These are phyloP conservation scores for Chlorella variabilis DNA, from an alignment of 163 green algal species.

Conservation along the genomic window DNA sequence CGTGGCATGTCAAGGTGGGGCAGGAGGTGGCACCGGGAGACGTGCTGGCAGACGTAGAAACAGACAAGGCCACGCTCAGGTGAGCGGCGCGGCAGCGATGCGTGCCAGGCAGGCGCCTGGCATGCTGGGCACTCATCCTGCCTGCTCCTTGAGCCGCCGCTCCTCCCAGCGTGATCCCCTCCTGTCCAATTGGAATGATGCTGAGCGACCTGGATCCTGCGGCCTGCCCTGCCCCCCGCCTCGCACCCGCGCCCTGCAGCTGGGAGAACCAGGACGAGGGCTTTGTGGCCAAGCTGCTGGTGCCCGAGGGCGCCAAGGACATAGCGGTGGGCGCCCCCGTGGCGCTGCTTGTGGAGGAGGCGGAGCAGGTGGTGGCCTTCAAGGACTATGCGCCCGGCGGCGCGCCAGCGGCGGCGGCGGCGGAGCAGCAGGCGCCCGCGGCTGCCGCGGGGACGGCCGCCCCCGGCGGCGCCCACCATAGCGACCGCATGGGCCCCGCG, in stretches of 20 bases:
- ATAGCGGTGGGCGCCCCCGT: constrained; percentile 82
- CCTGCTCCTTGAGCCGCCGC: no score
- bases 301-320: constrained; percentile 69
- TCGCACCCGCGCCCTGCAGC: constrained; percentile 31
- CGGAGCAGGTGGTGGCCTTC: constrained; percentile 78
- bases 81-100: constrained; percentile 62
- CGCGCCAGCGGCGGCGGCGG: neutral
- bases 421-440: neutral
- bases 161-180: no score
- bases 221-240: no score
- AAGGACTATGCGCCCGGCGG: constrained; percentile 59
- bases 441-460: neutral
- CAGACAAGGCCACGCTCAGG: constrained; percentile 90
- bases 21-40: constrained; percentile 82
- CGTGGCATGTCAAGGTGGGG: constrained; percentile 81
- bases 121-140: no score
- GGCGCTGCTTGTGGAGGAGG: constrained; percentile 89
- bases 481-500: constrained; percentile 60
- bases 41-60: constrained; percentile 91
- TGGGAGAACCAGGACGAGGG: constrained; percentile 61
- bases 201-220: no score
- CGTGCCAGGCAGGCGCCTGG: no score
- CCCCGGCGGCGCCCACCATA: neutral
- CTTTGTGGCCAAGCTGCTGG: constrained; percentile 73
- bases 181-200: no score